A percentile compares a stretch with the other conserved stretches of the same genome.
These are phyloP conservation scores for Russula griseocarnosa DNA, from an alignment of 768 basidiomycete genomes.

Conservation along the genomic window DNA sequence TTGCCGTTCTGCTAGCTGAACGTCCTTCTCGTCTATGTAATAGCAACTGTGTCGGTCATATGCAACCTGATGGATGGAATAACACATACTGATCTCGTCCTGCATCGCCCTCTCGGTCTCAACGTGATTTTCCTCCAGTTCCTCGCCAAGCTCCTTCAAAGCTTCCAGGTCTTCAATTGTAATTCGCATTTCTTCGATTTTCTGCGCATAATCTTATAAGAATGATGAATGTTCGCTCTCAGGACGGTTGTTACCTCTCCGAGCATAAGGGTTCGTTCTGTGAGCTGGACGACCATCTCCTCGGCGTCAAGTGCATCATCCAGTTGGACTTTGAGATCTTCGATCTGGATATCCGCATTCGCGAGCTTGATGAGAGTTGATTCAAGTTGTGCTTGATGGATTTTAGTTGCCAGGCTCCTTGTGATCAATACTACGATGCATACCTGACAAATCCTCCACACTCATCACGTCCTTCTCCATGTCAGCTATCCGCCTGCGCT, in stretches of 20 bases:
- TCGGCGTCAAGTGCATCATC: conserved; percentile 95
- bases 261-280: conserved; percentile 87
- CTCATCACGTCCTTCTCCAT: conserved; percentile 84
- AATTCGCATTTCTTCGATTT: conserved; percentile 96
- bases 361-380: conserved; percentile 72
- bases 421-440: conserved; percentile 16
- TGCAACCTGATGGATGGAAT: not conserved
- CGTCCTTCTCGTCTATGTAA: conserved; percentile 60
- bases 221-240: not conserved
- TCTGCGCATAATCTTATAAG: conserved; percentile 43
- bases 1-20: conserved; percentile 60
- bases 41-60: not conserved
- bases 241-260: conserved; percentile 61
- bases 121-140: conserved; percentile 92
- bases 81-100: conserved; percentile 73
- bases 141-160: conserved; percentile 92
- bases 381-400: conserved; percentile 66
- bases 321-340: conserved; percentile 88
- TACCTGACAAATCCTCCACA: conserved; percentile 79
- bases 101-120: conserved; percentile 90
- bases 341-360: conserved; percentile 88
- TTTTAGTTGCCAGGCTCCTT: conserved; percentile 14
- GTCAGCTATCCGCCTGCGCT: conserved; percentile 72
- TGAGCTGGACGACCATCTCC: conserved; percentile 93
- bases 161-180: conserved; percentile 96